Percentiles rank a stretch among this genome's conserved stretches.
phyloP scores from a whole-genome alignment of 805 yeast species.

The Metschnikowia gelsemii region DNA sequence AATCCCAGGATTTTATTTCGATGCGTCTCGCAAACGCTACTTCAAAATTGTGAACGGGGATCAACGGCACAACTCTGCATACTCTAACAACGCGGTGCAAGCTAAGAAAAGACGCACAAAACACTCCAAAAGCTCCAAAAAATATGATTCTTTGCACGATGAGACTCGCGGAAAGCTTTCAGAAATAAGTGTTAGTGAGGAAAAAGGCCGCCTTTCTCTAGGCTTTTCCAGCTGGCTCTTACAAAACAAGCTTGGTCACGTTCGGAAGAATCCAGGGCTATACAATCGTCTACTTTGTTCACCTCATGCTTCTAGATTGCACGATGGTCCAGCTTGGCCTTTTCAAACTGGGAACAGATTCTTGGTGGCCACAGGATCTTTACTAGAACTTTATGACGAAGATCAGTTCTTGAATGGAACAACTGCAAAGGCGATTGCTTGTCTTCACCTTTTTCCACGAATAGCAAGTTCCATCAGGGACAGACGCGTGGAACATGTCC shows the following conservation, averaged over 20 bases:
- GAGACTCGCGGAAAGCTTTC: background rate
- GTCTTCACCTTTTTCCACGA: background rate
- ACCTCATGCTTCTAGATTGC: background rate
- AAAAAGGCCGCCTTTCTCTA: background rate
- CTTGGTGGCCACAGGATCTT: background rate
- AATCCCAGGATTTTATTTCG: conserved; percentile 37
- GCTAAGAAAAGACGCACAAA: conserved; percentile 21
- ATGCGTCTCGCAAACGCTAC: conserved; percentile 27
- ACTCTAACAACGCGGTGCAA: conserved; percentile 32
- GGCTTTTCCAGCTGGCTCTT: background rate
- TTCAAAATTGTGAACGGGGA: conserved; percentile 37
- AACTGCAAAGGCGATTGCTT: background rate
- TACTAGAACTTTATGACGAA: conserved; percentile 1
- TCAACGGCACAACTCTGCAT: conserved; percentile 18
- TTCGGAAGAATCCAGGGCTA: background rate
- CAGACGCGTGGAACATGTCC: background rate
- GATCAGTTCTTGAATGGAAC: background rate
- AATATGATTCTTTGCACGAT: too few relatives aligned
- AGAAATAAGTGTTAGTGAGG: background rate
- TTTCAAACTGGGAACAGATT: background rate
- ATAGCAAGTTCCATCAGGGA: background rate
- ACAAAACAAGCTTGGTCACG: conserved; percentile 1
- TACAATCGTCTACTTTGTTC: background rate
- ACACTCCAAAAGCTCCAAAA: too few relatives aligned
- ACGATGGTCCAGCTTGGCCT: conserved; percentile 1